A percentile compares a stretch with the other conserved stretches of the same genome.
Evolutionary conservation across 176 grass and related monocot genomes (phyloP).

Genomic region (Tillandsia fasciculata): DNA sequence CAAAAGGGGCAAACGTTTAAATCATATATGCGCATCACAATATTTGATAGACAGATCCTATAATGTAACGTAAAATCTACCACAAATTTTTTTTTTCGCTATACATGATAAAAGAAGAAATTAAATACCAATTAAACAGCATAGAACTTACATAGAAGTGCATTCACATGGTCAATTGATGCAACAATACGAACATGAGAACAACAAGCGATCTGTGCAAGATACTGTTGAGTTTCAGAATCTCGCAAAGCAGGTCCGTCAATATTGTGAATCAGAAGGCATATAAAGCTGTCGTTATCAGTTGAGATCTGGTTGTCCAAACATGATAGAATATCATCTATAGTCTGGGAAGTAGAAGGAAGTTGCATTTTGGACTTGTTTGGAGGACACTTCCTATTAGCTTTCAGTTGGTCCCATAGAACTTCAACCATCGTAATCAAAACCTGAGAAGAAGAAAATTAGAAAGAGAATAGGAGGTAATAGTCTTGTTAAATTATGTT

Average conservation of each 20-base stretch:
- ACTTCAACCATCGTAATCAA: slow-evolving; percentile 60
- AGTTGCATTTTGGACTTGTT: slow-evolving; percentile 38
- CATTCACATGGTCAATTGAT: slow-evolving; percentile 87
- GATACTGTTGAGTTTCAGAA: slow-evolving; percentile 70
- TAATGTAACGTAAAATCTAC: background rate
- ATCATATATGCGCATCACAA: background rate
- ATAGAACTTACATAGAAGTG: slow-evolving; percentile 67
- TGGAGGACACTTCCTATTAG: slow-evolving; percentile 33
- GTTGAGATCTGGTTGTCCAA: slow-evolving; percentile 38
- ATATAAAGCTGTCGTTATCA: slow-evolving; percentile 31
- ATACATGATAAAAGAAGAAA: background rate
- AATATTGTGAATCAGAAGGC: slow-evolving; percentile 82
- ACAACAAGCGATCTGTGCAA: slow-evolving; percentile 70
- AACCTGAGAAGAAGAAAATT: slow-evolving; percentile 48
- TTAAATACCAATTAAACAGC: background rate
- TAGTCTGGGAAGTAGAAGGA: slow-evolving; percentile 51
- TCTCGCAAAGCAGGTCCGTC: slow-evolving; percentile 83
- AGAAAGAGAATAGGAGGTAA: background rate
- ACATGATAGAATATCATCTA: slow-evolving; percentile 70
- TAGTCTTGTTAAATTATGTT: background rate
- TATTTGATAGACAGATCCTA: background rate
- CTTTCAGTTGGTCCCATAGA: slow-evolving; percentile 62
- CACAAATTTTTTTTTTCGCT: background rate
- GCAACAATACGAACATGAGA: slow-evolving; percentile 54
- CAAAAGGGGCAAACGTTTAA: background rate